These are phyloP conservation scores for Tritrichomonas musculus DNA, from an alignment of 208 protist genomes.

Conservation along the genomic window DNA sequence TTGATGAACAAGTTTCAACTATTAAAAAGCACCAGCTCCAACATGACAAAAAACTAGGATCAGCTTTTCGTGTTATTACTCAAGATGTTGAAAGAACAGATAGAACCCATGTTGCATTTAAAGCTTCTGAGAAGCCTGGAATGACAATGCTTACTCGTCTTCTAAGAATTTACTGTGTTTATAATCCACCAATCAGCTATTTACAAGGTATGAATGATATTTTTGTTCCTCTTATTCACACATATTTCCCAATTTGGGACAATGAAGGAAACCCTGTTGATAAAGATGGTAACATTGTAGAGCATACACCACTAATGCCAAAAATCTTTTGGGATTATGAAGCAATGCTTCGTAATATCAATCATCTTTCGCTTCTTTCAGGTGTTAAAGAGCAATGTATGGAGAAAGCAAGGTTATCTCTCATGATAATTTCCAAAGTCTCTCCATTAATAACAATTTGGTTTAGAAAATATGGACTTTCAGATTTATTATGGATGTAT, in stretches of 20 bases:
- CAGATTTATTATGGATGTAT: background rate
- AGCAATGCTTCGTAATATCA: background rate
- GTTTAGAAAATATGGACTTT: background rate
- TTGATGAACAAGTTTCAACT: background rate
- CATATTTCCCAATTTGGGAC: conserved; percentile 6
- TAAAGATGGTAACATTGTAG: background rate
- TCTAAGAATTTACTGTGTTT: background rate
- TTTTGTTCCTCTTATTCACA: background rate
- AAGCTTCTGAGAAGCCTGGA: background rate
- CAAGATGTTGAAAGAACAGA: background rate
- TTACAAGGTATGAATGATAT: conserved; percentile 30
- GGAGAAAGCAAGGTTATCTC: background rate
- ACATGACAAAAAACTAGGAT: background rate
- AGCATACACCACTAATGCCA: background rate
- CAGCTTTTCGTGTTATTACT: background rate
- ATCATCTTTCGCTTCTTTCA: background rate
- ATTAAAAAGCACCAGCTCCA: background rate
- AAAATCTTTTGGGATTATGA: background rate
- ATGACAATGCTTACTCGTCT: background rate
- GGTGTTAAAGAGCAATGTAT: background rate
- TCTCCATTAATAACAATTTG: background rate
- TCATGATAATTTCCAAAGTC: background rate
- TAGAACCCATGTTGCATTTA: background rate
- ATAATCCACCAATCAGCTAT: background rate
- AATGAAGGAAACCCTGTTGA: background rate